Evolutionary conservation across 805 yeast species (phyloP).

Genomic region (Monosporozyma yasuniensis): DNA sequence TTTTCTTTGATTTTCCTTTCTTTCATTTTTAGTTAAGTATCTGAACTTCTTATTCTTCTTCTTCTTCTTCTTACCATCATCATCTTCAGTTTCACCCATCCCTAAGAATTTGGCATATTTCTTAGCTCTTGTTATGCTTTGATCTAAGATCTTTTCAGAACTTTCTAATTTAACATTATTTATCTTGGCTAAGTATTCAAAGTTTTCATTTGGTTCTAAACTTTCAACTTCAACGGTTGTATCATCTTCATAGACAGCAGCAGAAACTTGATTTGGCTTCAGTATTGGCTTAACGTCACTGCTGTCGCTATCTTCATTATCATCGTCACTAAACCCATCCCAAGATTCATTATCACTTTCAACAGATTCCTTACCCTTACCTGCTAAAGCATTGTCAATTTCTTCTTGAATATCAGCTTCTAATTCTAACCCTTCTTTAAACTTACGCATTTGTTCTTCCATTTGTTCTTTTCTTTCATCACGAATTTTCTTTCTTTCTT

Average conservation of each 20-base stretch:
- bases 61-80: conserved; percentile 20
- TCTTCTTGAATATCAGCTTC: conserved; percentile 21
- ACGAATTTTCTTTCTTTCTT: conserved; percentile 54
- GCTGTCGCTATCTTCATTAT: conserved; percentile 12
- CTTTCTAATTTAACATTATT: conserved; percentile 64
- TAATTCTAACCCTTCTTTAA: conserved; percentile 24
- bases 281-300: conserved; percentile 25
- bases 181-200: conserved; percentile 54
- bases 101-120: conserved; percentile 69
- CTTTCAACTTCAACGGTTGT: conserved; percentile 42
- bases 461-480: conserved; percentile 63
- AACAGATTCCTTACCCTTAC: conserved; percentile 10
- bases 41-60: conserved; percentile 65
- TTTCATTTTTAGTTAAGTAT: conserved; percentile 73
- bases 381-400: conserved; percentile 10
- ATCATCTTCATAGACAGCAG: conserved; percentile 29
- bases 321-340: conserved; percentile 32
- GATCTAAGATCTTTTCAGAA: conserved; percentile 60
- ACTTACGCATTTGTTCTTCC: conserved; percentile 42
- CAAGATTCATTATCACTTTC: conserved; percentile 24
- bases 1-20: conserved; percentile 51
- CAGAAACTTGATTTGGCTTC: conserved; percentile 17
- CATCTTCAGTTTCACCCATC: conserved; percentile 35
- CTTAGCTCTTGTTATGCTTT: conserved; percentile 70
- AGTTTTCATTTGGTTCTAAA: conserved; percentile 38